These are phyloP conservation scores for Pseudogymnoascus sp. DNA, from an alignment of 2,329 filamentous ascomycete species.

Conservation along the genomic window DNA sequence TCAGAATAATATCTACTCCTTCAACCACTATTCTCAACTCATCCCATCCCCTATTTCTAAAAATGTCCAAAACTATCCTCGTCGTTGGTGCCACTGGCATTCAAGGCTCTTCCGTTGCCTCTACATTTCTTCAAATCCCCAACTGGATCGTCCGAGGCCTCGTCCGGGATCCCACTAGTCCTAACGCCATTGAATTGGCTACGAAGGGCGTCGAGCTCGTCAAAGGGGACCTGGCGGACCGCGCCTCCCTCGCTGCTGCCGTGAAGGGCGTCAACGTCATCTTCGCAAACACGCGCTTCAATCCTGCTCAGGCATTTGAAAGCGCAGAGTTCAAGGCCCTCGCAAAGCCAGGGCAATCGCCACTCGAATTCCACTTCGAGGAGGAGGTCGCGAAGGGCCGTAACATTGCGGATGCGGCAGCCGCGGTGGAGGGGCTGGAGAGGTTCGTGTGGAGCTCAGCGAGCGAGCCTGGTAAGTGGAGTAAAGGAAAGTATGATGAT, in stretches of 20 bases:
- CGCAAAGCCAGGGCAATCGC: slow-evolving; percentile 19
- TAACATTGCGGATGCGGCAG: slow-evolving; percentile 34
- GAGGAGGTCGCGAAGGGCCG: slow-evolving; percentile 34
- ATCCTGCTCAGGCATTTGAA: slow-evolving; percentile 17
- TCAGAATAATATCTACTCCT: neutral
- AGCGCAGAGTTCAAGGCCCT: slow-evolving; percentile 12
- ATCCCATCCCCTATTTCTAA: neutral
- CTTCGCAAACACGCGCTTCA: slow-evolving; percentile 42
- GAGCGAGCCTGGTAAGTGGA: slow-evolving; percentile 33
- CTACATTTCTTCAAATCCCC: slow-evolving; percentile 19
- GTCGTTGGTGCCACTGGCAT: neutral
- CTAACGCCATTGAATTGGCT: slow-evolving; percentile 31
- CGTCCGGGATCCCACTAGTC: slow-evolving; percentile 18
- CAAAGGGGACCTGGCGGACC: slow-evolving; percentile 36
- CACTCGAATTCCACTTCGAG: slow-evolving; percentile 25
- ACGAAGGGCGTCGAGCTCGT: slow-evolving; percentile 38
- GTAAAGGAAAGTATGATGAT: slow-evolving; percentile 36
- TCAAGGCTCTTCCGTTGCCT: slow-evolving; percentile 20
- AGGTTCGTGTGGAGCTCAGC: slow-evolving; percentile 37
- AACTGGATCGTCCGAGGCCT: slow-evolving; percentile 22
- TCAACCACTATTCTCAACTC: neutral
- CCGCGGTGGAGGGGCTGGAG: slow-evolving; percentile 30
- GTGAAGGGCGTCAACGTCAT: slow-evolving; percentile 43
- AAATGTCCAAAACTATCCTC: neutral
- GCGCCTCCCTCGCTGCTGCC: slow-evolving; percentile 33